Base-by-base conservation (phyloP, 768 basidiomycete genomes). In the Rubroboletus satanas region DNA sequence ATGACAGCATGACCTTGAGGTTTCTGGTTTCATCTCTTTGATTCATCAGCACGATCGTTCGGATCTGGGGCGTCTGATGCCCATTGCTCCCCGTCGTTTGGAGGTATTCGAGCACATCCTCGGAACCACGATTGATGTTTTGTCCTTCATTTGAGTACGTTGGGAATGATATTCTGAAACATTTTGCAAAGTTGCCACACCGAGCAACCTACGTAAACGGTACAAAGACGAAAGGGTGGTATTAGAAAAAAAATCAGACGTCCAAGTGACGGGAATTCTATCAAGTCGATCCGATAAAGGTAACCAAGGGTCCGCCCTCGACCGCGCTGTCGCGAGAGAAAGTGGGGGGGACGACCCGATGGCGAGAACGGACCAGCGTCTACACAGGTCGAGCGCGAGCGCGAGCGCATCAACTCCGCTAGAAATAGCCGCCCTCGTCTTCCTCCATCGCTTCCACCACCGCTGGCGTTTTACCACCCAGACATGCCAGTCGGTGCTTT, bases 401-500 rank as follows among this genome's bases (percentile, higher is more conserved):
- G 26, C 26, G 33, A 48, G 35, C 56, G 56, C 52, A 49, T 17
- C 58, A 66, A 49, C 62, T 51, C 56, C 62, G 53, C 59, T 36
- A 36, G n/a, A 23, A 43, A 41, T 21, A 52, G 17, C 41, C 36
- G 55, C 55, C 52, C 41, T 36, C 15, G 36, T 45, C 52, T 42
- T 51, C 43, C 23, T 45, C 51, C n/a, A 17, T 15, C 8, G 14
- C 45, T 6, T 15, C 54, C 37, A 23, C 32, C 49, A 45, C 31
- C 45, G 21, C 49, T 14, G 43, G 1, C 14, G 5, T 37, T 11
- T 5, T 39, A 21, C 15, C 17, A 4, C 62, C 57, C 14, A 39
- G 9, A 15, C 66, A 68, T 9, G 51, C 49, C 31, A 26, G 33
- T 3, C 9, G 43, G 18, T 69, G 67, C 42, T 70, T 69, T 32